Evolutionary conservation across 495 filamentous ascomycete species (phyloP), one percentile per base, ranked within the genome.

Genomic region (Margaritispora aquatica): DNA sequence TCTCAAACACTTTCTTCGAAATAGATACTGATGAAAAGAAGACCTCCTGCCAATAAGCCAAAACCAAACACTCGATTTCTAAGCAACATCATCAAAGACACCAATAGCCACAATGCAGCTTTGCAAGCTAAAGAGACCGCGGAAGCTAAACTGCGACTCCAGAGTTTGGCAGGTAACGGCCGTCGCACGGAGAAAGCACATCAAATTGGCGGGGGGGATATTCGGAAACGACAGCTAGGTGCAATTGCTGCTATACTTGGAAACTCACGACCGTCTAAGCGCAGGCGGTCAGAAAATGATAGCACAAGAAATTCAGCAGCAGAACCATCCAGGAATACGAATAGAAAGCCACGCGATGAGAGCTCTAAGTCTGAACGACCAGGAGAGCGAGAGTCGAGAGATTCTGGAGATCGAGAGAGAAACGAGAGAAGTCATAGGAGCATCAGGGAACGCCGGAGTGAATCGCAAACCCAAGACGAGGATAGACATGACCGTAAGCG

Each of bases 61-160:
- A 96, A 91, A 65, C 90, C 93, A 15, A 97, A 98, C 65, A 96
- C 88, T 0, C 78, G 89, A 46, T 97, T 97, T 64, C 76, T 98
- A 13, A 83, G 86, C 24, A 89, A 94, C 62, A 88, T 97, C 54
- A 88, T 98, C 63, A 87, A 86, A 58, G 88, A 95, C 57, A 93
- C 90, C 1, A 88, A 94, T 60, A 89, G 64, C 54, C 94, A 98
- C 71, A 98, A 98, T 80, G 82, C 89, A 13, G 88, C 91, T 5
- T 76, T 97, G 55, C 81, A 87, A 41, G 89, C 85, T 0, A 96
- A 88, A 63, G 93, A 97, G 69, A 84, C 85, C 38, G 82, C 60
- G 67, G 84, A 76, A 74, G 70, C 77, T 9, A 74, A 77, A 50
- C 69, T 64, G 50, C 77, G 75, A 26, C 72, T 83, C 15, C 70